These are phyloP conservation scores for Ustilago bromivora DNA, from an alignment of 1,284 basidiomycete genomes.

Conservation along the genomic window DNA sequence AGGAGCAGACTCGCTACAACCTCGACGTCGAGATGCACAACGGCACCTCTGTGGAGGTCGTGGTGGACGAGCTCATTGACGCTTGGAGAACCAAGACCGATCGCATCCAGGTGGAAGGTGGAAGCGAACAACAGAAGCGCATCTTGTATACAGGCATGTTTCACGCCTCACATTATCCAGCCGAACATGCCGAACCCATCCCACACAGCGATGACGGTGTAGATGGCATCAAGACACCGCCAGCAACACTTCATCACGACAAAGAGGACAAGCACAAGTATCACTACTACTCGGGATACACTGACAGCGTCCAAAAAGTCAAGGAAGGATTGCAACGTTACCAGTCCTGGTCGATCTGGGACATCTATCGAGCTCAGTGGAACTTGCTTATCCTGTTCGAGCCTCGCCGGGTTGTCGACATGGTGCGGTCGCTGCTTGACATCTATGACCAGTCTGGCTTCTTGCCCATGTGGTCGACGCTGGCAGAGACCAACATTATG, in stretches of 20 bases:
- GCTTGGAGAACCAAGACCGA: conserved; percentile 81
- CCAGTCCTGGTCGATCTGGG: conserved; percentile 87
- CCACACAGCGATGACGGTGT: conserved; percentile 58
- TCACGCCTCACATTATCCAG: conserved; percentile 77
- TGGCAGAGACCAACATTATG: conserved; percentile 82
- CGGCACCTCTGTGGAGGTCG: conserved; percentile 75
- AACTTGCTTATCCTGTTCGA: conserved; percentile 82
- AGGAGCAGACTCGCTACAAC: conserved; percentile 80
- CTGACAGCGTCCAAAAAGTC: conserved; percentile 74
- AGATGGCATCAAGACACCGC: neutral
- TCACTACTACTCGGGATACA: conserved; percentile 82
- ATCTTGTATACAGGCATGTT: conserved; percentile 72
- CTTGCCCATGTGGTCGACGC: conserved; percentile 91
- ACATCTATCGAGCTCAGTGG: conserved; percentile 83
- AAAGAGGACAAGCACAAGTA: conserved; percentile 21
- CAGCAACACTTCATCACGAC: conserved; percentile 3
- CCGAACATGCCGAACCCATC: conserved; percentile 77
- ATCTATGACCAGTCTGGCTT: conserved; percentile 82
- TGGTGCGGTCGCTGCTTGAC: conserved; percentile 83
- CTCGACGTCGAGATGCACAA: conserved; percentile 72
- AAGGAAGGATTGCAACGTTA: conserved; percentile 75
- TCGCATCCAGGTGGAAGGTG: conserved; percentile 76
- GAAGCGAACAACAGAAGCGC: conserved; percentile 73
- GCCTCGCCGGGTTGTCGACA: conserved; percentile 79
- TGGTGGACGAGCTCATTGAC: conserved; percentile 74